Base-by-base conservation (phyloP, 2,329 filamentous ascomycete genomes). In the Fusarium sp. region DNA sequence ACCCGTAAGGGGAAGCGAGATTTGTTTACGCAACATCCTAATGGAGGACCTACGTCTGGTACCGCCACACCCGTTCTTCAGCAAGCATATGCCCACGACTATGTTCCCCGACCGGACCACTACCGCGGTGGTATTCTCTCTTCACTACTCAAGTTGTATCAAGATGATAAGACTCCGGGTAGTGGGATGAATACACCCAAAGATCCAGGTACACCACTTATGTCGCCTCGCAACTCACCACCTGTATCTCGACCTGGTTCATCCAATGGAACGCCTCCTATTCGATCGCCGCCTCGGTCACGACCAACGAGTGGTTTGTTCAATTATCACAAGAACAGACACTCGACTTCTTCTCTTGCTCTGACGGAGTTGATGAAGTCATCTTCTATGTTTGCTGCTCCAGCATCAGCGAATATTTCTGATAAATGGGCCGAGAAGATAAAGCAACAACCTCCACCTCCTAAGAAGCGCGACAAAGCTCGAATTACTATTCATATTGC, bases 51-150 rank as follows among this genome's bases (percentile, higher is more conserved):
- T 13, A 69, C 74, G 18, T 83, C 82, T 38, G 81, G 82, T 45
- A 81, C 79, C 12, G 77, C 76, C 8, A 83, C 82, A 4, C 82
- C 82, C 2, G 71, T 80, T 13, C 69, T 77, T 20, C 84, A 88
- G 45, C 84, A 87, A 26, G 86, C 88, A 45, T 86, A 88, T 60
- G 76, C 75, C 17, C 79, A 82, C 48, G 82, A 83, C 60, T 93
- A 93, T 76, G 87, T 93, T 20, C 89, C 91, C 46, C 85, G 86
- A 44, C 92, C 92, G 7, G 81, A 85, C 26, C 87, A 91, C 69
- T 95, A 93, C 78, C 89, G 90, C 53, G 91, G 90, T 33, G 92
- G 93, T 33, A 88, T 95, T 49, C 83, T 97, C 2, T 90, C 91
- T 5, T 91, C 90, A 0, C 83, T 97, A 1, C 83, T 96, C 53